Percentiles rank a stretch among this genome's conserved stretches.
Conservation (phyloP, 352 stramenopile species). For the Phytophthora sp. region DNA sequence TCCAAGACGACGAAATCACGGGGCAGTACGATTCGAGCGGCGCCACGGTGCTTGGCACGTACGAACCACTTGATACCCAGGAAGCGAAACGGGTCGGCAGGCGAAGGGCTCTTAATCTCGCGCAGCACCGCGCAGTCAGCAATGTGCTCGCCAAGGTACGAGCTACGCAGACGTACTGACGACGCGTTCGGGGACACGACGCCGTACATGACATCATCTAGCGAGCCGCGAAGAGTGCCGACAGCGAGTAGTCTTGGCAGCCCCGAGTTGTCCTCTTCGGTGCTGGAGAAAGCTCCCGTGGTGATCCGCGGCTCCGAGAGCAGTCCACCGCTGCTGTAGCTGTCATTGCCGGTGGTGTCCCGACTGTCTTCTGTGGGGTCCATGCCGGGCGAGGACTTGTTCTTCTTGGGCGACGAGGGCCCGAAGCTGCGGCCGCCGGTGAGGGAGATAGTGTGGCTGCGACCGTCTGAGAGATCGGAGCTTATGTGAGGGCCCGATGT, state of each 20-base stretch:
- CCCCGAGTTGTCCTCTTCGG: slow-evolving; percentile 17
- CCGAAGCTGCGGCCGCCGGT: slow-evolving; percentile 13
- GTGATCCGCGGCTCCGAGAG: slow-evolving; percentile 28
- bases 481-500: slow-evolving; percentile 10
- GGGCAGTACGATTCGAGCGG: slow-evolving; percentile 41
- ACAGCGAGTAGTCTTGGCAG: slow-evolving; percentile 50
- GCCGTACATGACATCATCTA: slow-evolving; percentile 72
- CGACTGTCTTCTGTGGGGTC: slow-evolving; percentile 27
- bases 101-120: slow-evolving; percentile 47
- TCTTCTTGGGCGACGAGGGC: slow-evolving; percentile 21
- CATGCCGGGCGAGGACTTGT: slow-evolving; percentile 2
- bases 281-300: slow-evolving; percentile 18
- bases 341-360: slow-evolving; percentile 29
- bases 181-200: slow-evolving; percentile 46
- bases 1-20: slow-evolving; percentile 66
- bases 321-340: slow-evolving; percentile 25
- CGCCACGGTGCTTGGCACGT: slow-evolving; percentile 39
- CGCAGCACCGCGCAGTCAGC: slow-evolving; percentile 51
- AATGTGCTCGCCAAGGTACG: slow-evolving; percentile 59
- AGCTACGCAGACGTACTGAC: slow-evolving; percentile 43
- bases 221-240: slow-evolving; percentile 41
- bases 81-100: slow-evolving; percentile 55
- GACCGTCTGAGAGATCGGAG: slow-evolving; percentile 18
- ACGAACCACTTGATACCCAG: slow-evolving; percentile 69
- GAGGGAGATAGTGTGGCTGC: slow-evolving; percentile 12